Evolutionary conservation across 164 flowering plant genomes (phyloP).

Genomic region (Stephania japonica): DNA sequence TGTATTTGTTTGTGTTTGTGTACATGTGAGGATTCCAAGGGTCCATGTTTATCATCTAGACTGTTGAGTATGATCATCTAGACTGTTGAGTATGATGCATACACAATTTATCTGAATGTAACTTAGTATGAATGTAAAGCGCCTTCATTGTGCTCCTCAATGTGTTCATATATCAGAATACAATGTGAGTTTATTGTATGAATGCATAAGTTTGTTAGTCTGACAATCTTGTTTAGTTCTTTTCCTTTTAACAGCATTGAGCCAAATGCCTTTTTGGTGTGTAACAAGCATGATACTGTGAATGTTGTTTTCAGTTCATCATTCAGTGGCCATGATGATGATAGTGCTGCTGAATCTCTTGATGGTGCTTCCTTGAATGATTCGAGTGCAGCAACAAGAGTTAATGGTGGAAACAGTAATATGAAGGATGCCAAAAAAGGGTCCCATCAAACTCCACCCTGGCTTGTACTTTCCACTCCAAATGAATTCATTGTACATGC

Average conservation of each 20-base stretch:
- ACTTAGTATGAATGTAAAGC: not conserved
- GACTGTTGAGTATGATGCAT: not conserved
- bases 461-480: conserved; percentile 85
- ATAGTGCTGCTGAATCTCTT: conserved; percentile 39
- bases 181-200: not conserved
- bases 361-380: conserved; percentile 51
- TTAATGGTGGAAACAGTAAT: conserved; percentile 52
- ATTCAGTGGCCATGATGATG: conserved; percentile 83
- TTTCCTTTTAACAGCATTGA: not conserved
- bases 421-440: conserved; percentile 36
- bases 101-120: not conserved
- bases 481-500: conserved; percentile 79
- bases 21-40: no score
- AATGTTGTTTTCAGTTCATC: conserved; percentile 50
- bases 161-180: not conserved
- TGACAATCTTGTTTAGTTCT: not conserved
- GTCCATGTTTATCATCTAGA: no score
- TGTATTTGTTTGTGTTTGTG: not conserved
- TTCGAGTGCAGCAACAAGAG: conserved; percentile 24
- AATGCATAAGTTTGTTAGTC: not conserved
- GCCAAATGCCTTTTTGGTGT: not conserved
- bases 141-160: not conserved
- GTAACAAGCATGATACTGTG: not conserved
- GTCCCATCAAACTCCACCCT: conserved; percentile 60
- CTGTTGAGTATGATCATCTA: not conserved